Base-by-base conservation (phyloP, 176 grass and related monocot species). In the Pontederia paniculata region DNA sequence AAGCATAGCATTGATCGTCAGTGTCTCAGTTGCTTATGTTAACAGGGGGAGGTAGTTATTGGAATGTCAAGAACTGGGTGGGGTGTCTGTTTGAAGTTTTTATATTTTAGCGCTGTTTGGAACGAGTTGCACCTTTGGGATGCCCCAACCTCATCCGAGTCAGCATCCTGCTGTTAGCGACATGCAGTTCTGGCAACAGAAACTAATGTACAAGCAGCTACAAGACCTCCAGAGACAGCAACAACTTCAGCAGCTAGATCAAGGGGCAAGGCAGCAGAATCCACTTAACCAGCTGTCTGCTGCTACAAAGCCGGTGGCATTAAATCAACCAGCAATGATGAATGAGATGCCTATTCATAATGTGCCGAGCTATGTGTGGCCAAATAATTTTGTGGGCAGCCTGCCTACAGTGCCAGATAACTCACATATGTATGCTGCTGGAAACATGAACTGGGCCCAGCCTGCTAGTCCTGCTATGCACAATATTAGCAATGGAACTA, bases 111-210 rank as follows among this genome's bases (percentile, higher is more conserved):
- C 16, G 9, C 8, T 60, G 57, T 17, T 42, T 44, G 17, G 4
- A 43, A n/a, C 15, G 16, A 60, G 37, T 18, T 60, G 46, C 9
- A 41, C 46, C 8, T 44, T 18, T 48, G 21, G 5, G 12, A 44
- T 62, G 17, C 21, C 21, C 15, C 42, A 21, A 45, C 43, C 42
- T 60, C 12, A 17, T 46, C 41, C 41, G 21, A 62, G 60, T 52
- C 70, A 78, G 73, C 66, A 80, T 74, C 61, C 42, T 19, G 63
- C 74, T 78, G 58, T 74, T 46, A 62, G 17, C 46, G 42, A 62
- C 28, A 81, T 83, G 68, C 74, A 76, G 55, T 61, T 67, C 17
- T 78, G 71, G 75, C 76, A 76, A 45, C 76, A 76, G 21, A 59
- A 79, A 17, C 61, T 84, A 71, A 59, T 78, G 42, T 54, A 70